Conservation (phyloP, 371 early-diverging fungal genomes). For the Apophysomyces elegans region DNA sequence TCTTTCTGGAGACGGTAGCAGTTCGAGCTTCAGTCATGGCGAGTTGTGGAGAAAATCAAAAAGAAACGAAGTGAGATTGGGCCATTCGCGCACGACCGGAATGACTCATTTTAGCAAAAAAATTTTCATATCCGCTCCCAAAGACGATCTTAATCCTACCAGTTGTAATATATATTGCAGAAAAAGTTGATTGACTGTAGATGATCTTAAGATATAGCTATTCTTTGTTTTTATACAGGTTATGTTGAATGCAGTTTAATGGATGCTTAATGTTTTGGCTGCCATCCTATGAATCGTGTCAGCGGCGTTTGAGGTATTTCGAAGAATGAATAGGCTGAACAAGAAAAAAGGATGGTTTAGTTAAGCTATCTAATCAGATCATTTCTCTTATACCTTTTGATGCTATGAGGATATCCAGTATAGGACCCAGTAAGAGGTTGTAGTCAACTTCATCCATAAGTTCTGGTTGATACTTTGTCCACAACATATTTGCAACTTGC, state of each 20-base stretch:
- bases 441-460: conserved; percentile 31
- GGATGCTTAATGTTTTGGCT: conserved; percentile 30
- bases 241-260: neutral
- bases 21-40: conserved; percentile 41
- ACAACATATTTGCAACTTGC: conserved; percentile 29
- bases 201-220: too few species aligned
- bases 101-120: neutral
- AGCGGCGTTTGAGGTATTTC: conserved; percentile 50
- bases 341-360: too few species aligned
- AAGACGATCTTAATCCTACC: too few species aligned
- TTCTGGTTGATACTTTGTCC: conserved; percentile 23
- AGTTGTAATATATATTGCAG: too few species aligned
- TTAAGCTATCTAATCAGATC: neutral
- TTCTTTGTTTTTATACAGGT: neutral
- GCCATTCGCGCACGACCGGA: neutral
- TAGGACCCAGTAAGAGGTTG: conserved; percentile 34
- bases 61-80: neutral
- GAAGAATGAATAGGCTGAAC: conserved; percentile 48
- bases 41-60: too few species aligned
- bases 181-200: too few species aligned
- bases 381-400: conserved; percentile 35
- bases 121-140: too few species aligned
- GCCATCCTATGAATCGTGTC: conserved; percentile 47
- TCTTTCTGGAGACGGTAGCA: conserved; percentile 82
- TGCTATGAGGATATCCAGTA: conserved; percentile 46